Base-by-base conservation (phyloP, 2,329 filamentous ascomycete genomes). In the Cladophialophora bantiana region DNA sequence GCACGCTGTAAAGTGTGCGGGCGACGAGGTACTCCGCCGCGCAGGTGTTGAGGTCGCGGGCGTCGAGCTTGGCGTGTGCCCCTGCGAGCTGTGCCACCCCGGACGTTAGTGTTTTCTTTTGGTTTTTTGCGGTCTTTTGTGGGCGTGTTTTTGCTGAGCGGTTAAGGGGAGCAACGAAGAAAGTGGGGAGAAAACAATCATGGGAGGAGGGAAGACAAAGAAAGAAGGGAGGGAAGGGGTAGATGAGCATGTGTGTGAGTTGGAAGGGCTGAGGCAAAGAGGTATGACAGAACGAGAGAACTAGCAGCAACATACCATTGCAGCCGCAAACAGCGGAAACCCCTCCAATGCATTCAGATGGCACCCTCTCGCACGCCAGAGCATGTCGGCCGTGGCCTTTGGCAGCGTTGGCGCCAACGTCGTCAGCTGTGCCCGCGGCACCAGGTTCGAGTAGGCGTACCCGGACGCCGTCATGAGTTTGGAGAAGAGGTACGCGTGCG, bases 291-390 rank as follows among this genome's bases (percentile, higher is more conserved):
- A 31, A 15, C 15, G 31, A 6, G 31, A 26, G 35, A n/a, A 13
- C 31, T 15, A 36, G 36, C 2, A 18, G n/a, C 26, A 9, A 20
- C 70, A 53, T 72, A 75, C 72, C 75, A 78, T 77, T 10, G 76
- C 75, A 67, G 74, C 73, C 9, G 76, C 76, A 65, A 78, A 78
- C 50, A 78, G 64, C 4, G 77, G 77, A 52, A 78, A 68, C 3
- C 73, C 70, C 59, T 78, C 77, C 60, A 78, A 67, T 1, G 76
- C 76, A 71, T 78, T 78, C 12, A 78, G 61, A 73, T 78, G 77
- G 12, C 75, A 75, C 3, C 76, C 74, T 18, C 72, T 71, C 1
- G 75, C 72, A 12, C 73, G 72, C 54, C 71, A 75, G 10, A 77
- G 73, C 61, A 64, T 71, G 40, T 68, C 62, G 61, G 69, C 70